phyloP scores from a whole-genome alignment of 2,329 filamentous ascomycete species.

The Phaeophleospora eucalypticola region DNA sequence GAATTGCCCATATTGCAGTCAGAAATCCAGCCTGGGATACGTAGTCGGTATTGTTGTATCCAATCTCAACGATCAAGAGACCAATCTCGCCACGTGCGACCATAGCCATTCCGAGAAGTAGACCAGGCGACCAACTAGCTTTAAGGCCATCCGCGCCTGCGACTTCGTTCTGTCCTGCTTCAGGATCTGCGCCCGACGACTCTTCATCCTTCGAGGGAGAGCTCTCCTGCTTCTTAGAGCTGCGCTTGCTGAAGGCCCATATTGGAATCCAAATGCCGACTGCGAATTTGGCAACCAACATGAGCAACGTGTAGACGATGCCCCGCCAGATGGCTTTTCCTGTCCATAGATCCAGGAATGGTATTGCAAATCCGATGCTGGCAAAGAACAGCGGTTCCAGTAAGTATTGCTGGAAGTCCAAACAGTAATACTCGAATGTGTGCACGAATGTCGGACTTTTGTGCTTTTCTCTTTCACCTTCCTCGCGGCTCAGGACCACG shows the following conservation, averaged over 20 bases:
- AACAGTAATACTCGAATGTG: conserved; percentile 40
- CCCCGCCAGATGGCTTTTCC: conserved; percentile 30
- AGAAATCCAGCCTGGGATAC: conserved; percentile 25
- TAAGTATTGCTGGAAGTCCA: conserved; percentile 39
- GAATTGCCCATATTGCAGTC: conserved; percentile 45
- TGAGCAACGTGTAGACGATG: conserved; percentile 28
- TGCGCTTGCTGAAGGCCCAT: conserved; percentile 6
- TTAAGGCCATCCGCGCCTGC: neutral
- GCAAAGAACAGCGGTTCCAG: conserved; percentile 32
- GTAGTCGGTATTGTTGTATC: conserved; percentile 29
- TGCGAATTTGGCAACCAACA: conserved; percentile 24
- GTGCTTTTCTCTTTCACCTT: conserved; percentile 27
- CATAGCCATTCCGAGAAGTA: conserved; percentile 27
- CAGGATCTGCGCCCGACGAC: no score
- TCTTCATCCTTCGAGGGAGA: neutral
- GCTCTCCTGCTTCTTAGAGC: neutral
- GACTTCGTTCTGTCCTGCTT: neutral
- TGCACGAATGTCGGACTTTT: conserved; percentile 31
- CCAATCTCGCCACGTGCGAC: conserved; percentile 31
- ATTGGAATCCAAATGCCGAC: conserved; percentile 18
- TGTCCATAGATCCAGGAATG: conserved; percentile 30
- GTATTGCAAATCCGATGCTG: conserved; percentile 31
- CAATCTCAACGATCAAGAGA: conserved; percentile 29
- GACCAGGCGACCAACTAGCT: conserved; percentile 6
- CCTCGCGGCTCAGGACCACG: conserved; percentile 26